These are phyloP conservation scores for Vanrija sp. DNA, from an alignment of 1,284 basidiomycete species.

Conservation along the genomic window DNA sequence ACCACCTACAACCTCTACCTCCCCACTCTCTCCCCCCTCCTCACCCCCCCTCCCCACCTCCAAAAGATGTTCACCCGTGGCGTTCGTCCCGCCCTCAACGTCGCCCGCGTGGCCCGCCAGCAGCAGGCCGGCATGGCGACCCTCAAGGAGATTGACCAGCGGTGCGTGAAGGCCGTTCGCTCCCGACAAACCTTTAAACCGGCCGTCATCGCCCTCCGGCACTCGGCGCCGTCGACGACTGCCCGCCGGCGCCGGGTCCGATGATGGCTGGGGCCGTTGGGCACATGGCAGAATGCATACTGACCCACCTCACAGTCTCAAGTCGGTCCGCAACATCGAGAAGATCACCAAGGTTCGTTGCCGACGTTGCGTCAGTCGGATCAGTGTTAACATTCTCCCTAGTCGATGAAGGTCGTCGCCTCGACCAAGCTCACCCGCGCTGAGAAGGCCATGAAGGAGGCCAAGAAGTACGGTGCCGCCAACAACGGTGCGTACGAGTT, in stretches of 20 bases:
- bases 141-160: conserved; percentile 92
- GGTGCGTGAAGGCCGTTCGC: conserved; percentile 49
- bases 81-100: conserved; percentile 59
- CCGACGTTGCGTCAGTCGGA: neutral
- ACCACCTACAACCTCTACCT: conserved; percentile 5
- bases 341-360: conserved; percentile 91
- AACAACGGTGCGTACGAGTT: conserved; percentile 76
- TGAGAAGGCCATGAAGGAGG: conserved; percentile 87
- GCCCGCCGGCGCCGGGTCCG: too few relatives aligned
- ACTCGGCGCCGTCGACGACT: conserved; percentile 47
- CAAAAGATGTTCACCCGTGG: conserved; percentile 55
- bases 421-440: conserved; percentile 96
- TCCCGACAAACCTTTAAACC: neutral
- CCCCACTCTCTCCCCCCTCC: conserved; percentile 16
- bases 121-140: conserved; percentile 86
- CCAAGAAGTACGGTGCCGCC: conserved; percentile 90
- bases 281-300: neutral
- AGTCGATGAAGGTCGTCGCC: conserved; percentile 99
- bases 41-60: conserved; percentile 10
- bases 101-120: conserved; percentile 54
- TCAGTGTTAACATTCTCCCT: conserved; percentile 9
- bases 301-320: conserved; percentile 48
- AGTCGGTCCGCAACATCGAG: conserved; percentile 97
- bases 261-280: neutral
- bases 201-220: neutral